These are phyloP conservation scores for Cytospora piceicola DNA, from an alignment of 2,329 filamentous ascomycete genomes.

Conservation along the genomic window DNA sequence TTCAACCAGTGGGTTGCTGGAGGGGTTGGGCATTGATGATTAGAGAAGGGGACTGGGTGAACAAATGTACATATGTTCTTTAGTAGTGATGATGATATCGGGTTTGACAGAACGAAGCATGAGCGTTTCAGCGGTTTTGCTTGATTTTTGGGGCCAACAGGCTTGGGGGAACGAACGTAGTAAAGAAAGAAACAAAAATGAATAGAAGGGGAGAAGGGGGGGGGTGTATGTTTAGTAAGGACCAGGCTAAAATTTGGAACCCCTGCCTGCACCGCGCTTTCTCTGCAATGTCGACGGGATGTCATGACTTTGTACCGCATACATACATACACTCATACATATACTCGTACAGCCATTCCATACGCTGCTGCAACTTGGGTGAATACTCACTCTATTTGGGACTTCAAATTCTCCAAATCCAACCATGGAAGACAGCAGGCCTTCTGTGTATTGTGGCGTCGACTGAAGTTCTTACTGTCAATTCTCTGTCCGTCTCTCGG, in stretches of 20 bases:
- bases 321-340: too few relatives aligned
- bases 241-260: conserved; percentile 15
- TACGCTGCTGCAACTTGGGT: background rate
- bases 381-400: background rate
- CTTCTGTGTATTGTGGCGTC: background rate
- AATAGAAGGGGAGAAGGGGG: background rate
- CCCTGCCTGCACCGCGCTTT: conserved; percentile 20
- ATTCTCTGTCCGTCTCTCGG: conserved; percentile 14
- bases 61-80: conserved; percentile 11
- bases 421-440: background rate
- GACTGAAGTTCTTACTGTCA: conserved; percentile 16
- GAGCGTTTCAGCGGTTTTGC: conserved; percentile 11
- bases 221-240: conserved; percentile 15
- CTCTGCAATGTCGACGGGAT: background rate
- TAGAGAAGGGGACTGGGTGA: conserved; percentile 33
- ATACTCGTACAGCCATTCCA: too few relatives aligned
- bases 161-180: background rate
- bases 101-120: conserved; percentile 11
- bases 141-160: background rate
- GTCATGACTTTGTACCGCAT: background rate
- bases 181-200: too few relatives aligned
- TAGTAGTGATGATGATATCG: background rate
- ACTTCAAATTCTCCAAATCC: background rate
- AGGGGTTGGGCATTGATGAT: conserved; percentile 63
- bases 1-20: conserved; percentile 68